Conservation (phyloP, 2,329 filamentous ascomycete genomes). For the Neofusicoccum cordaticola region DNA sequence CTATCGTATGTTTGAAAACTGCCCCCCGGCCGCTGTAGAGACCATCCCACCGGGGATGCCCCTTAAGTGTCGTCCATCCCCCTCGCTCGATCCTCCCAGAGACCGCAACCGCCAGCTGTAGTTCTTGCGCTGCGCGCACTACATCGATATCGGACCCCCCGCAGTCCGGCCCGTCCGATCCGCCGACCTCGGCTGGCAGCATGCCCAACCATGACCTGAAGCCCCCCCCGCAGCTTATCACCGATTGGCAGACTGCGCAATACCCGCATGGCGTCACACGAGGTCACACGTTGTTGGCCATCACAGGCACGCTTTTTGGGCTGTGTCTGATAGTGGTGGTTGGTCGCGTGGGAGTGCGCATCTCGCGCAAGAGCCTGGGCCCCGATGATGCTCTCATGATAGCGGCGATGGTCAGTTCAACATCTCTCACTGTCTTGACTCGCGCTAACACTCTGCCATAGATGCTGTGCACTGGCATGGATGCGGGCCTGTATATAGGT, state of each 20-base stretch:
- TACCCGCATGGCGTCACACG: background rate
- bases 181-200: background rate
- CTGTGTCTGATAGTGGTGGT: background rate
- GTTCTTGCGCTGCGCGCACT: background rate
- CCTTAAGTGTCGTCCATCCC: background rate
- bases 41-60: background rate
- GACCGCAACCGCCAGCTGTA: background rate
- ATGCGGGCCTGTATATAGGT: background rate
- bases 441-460: background rate
- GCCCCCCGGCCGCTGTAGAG: background rate
- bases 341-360: background rate
- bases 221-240: background rate
- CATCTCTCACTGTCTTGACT: background rate
- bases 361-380: background rate
- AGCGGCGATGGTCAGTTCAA: background rate
- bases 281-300: background rate
- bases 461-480: background rate
- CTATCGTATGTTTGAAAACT: background rate
- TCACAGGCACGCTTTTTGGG: background rate
- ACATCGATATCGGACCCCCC: background rate
- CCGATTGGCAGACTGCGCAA: background rate
- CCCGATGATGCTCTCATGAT: constrained; percentile 3
- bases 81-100: background rate
- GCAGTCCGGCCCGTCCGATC: background rate
- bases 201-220: background rate